Conservation (phyloP, 2,329 filamentous ascomycete species). For the Exophiala viscosa region DNA sequence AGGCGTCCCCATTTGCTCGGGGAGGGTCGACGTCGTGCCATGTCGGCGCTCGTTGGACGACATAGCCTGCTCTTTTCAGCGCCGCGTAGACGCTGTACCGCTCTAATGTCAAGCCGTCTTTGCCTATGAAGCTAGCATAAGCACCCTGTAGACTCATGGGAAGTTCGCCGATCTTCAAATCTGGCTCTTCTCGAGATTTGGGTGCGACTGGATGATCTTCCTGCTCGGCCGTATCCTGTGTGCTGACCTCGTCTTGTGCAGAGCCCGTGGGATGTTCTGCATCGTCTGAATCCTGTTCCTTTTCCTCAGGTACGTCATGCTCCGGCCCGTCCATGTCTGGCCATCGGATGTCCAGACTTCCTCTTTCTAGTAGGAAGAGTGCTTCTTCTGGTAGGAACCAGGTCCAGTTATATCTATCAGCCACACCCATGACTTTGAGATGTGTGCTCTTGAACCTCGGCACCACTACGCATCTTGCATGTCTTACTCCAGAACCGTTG, state of each 20-base stretch:
- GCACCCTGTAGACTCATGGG: conserved; percentile 88
- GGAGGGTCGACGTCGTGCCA: conserved; percentile 38
- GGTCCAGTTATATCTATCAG: conserved; percentile 60
- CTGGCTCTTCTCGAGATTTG: conserved; percentile 1
- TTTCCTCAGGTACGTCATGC: conserved; percentile 29
- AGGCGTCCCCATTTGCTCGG: conserved; percentile 15
- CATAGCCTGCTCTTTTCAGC: conserved; percentile 77
- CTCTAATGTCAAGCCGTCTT: conserved; percentile 63
- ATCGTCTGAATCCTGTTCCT: neutral
- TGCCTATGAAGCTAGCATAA: conserved; percentile 77
- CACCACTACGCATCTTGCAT: conserved; percentile 53
- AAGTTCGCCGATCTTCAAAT: conserved; percentile 50
- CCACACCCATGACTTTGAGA: conserved; percentile 72
- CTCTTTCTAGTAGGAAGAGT: conserved; percentile 82
- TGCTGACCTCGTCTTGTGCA: conserved; percentile 21
- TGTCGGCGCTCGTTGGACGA: conserved; percentile 66
- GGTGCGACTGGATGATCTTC: conserved; percentile 21
- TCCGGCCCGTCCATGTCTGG: conserved; percentile 46
- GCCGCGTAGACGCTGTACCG: conserved; percentile 85
- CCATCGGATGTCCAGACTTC: conserved; percentile 84
- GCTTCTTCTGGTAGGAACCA: conserved; percentile 93
- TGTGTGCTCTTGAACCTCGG: conserved; percentile 69
- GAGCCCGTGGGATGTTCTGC: neutral
- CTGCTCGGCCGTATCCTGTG: conserved; percentile 2
- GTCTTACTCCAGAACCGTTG: conserved; percentile 21